A percentile compares a stretch with the other conserved stretches of the same genome.
phyloP scores from a whole-genome alignment of 2,329 filamentous ascomycete species.

The Neonectria neomacrospora region DNA sequence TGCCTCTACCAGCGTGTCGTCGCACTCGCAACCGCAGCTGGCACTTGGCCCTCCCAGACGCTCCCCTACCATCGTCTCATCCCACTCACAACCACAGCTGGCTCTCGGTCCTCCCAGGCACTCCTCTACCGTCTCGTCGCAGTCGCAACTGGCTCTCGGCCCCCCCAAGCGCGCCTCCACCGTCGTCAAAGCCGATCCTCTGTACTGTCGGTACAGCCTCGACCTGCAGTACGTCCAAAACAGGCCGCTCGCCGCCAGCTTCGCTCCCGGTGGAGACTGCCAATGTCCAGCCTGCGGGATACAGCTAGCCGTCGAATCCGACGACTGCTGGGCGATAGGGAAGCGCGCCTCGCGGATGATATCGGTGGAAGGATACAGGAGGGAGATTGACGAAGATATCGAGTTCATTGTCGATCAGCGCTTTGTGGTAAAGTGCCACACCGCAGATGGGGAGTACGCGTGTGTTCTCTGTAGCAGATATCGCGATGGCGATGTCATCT shows the following conservation, averaged over 20 bases:
- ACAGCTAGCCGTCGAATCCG: constrained; percentile 30
- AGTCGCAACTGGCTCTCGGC: neutral
- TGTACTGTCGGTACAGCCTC: constrained; percentile 40
- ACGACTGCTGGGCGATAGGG: constrained; percentile 38
- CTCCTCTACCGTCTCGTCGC: constrained; percentile 14
- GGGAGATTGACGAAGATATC: constrained; percentile 39
- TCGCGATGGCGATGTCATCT: constrained; percentile 36
- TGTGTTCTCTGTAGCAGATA: constrained; percentile 38
- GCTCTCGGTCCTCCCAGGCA: constrained; percentile 8
- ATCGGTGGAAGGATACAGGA: constrained; percentile 28
- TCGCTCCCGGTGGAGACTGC: constrained; percentile 31
- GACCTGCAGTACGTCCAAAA: constrained; percentile 35
- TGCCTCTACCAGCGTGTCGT: constrained; percentile 20
- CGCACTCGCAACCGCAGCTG: constrained; percentile 18
- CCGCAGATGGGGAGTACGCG: constrained; percentile 38
- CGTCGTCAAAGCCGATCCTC: constrained; percentile 24
- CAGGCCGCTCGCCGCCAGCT: constrained; percentile 30
- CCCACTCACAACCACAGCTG: constrained; percentile 20
- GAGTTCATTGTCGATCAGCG: constrained; percentile 39
- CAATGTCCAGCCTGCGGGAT: constrained; percentile 37
- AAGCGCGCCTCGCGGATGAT: constrained; percentile 31
- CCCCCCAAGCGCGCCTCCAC: constrained; percentile 21
- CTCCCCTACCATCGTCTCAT: constrained; percentile 20
- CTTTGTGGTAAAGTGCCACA: constrained; percentile 42
- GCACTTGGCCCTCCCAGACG: constrained; percentile 7